Evolutionary conservation across 1,284 basidiomycete species (phyloP).

Genomic region (Ustilago shanxiensis): DNA sequence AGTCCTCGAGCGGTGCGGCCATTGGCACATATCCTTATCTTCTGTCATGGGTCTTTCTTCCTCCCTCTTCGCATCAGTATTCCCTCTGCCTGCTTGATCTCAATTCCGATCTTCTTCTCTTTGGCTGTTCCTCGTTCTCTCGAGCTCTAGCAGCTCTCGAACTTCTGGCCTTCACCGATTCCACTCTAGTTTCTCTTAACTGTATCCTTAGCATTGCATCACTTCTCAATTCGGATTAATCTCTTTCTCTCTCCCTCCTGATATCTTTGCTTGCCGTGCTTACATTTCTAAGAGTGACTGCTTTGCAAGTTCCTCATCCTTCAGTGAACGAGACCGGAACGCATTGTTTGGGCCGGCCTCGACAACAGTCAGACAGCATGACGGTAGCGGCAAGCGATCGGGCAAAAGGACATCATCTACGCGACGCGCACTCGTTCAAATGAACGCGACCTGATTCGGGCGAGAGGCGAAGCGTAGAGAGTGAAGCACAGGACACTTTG

Average conservation of each 20-base stretch:
- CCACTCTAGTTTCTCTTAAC: not conserved
- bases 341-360: not conserved
- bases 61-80: slow-evolving; percentile 1
- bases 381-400: not conserved
- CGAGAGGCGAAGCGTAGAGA: slow-evolving; percentile 4
- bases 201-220: slow-evolving; percentile 42
- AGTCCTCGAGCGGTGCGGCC: not conserved
- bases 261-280: not conserved
- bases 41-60: slow-evolving; percentile 8
- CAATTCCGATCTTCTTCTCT: not conserved
- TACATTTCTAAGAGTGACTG: not conserved
- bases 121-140: not conserved
- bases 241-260: too few relatives aligned
- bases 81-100: slow-evolving; percentile 2
- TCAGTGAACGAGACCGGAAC: too few relatives aligned
- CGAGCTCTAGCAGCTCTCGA: slow-evolving; percentile 1
- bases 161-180: not conserved
- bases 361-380: too few relatives aligned
- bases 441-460: slow-evolving; percentile 9
- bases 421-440: slow-evolving; percentile 16
- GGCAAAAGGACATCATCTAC: slow-evolving; percentile 7
- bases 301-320: not conserved
- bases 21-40: not conserved
- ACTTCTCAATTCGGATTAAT: not conserved
- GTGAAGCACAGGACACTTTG: slow-evolving; percentile 9